Evolutionary conservation across 1,284 basidiomycete genomes (phyloP).

Genomic region (Austropuccinia psidii): DNA sequence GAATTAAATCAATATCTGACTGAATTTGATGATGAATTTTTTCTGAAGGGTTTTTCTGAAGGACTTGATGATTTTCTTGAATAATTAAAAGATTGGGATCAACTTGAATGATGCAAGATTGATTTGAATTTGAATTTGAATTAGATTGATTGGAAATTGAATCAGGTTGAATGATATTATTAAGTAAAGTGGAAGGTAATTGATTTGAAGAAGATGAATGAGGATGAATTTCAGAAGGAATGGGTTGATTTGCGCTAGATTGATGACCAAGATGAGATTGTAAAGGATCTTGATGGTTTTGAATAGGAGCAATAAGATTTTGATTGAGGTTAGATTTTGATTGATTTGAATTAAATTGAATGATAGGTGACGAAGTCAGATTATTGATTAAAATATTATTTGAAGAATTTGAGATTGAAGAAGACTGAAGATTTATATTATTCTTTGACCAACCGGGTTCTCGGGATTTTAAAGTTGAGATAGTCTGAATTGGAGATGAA

Average conservation of each 20-base stretch:
- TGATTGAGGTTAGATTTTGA: not conserved
- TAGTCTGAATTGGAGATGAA: not conserved
- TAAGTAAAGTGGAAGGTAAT: no score
- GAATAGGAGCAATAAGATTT: not conserved
- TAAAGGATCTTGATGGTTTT: not conserved
- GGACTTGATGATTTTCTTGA: not conserved
- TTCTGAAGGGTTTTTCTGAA: not conserved
- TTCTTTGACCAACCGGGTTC: constrained; percentile 16
- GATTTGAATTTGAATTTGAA: not conserved
- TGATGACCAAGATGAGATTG: not conserved
- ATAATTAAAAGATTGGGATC: not conserved
- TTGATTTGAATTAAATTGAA: constrained; percentile 1
- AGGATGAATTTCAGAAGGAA: no score
- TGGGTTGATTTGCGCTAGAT: no score
- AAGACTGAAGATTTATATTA: not conserved
- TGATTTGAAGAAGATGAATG: no score
- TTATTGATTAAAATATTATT: no score
- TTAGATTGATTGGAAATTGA: not conserved
- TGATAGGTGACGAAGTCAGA: no score
- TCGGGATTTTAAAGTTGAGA: not conserved
- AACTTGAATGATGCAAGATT: not conserved
- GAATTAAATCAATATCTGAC: not conserved
- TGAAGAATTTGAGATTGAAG: not conserved
- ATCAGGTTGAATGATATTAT: not conserved
- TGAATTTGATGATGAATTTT: not conserved